Base-by-base conservation (phyloP, 1,139 yeast species). In the Saccharomycopsis hybrid region DNA sequence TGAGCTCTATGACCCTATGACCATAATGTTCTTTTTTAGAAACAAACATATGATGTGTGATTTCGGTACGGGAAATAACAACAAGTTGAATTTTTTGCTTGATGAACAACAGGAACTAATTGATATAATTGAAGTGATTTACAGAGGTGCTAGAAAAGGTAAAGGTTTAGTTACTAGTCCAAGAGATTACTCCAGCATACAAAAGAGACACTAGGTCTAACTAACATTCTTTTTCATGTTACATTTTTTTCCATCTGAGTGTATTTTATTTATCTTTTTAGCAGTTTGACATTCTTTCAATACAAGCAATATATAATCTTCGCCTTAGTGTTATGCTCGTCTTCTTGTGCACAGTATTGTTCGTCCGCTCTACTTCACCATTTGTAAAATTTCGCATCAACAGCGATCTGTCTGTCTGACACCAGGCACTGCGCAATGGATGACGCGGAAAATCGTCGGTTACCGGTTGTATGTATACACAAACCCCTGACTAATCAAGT, bases 11-110 rank as follows among this genome's bases (percentile, higher is more conserved):
- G 97, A 88, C 57, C 95, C 96, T 32, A 80, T 86, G 74, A 82
- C 95, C 45, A 73, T 92, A 50, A 92, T 92, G 97, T 90, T 92
- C 63, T 92, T 92, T 65, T 88, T 78, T 67, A 72, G 95, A 50
- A 92, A 92, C 68, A 90, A 89, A 64, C 98, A 92, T 65, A 90
- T 94, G 95, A 80, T 90, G 88, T 87, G 96, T 67, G 98, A 92
- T 70, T 89, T 89, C 66, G 98, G 98, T 2, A 92, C 98, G 0
- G 99, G 99, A 41, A 88, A 92, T 63, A 92, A 94, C 67, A 92
- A 94, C 70, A 92, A 92, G 70, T 70, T 92, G 68, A 89, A 89
- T 62, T 92, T 92, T 66, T 70, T 71, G 4, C 70, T 92, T 36
- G 81, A 79, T 45, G 89, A 86, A 62, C 83, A 85, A 57, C 97